Percentiles rank a stretch among this genome's conserved stretches.
Evolutionary conservation across 257 asterid genomes (phyloP).

Genomic region (Phtheirospermum japonicum): DNA sequence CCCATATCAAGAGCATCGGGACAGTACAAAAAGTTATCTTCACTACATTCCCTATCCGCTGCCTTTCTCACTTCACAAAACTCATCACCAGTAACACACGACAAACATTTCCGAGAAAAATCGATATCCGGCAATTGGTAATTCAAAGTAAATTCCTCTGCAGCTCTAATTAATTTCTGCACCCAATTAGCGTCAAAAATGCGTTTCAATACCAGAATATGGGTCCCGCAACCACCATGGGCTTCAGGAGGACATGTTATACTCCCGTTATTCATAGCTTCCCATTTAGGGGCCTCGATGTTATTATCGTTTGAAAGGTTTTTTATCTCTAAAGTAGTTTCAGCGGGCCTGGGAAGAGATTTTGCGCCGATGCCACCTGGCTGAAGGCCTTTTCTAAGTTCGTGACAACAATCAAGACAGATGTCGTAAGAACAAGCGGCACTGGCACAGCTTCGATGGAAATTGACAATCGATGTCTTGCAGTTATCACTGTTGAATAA

Average conservation of each 20-base stretch:
- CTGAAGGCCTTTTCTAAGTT: constrained; percentile 58
- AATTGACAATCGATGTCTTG: constrained; percentile 74
- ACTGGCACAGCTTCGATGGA: constrained; percentile 77
- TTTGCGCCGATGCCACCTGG: constrained; percentile 41
- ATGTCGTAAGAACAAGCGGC: constrained; percentile 57
- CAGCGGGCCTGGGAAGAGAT: constrained; percentile 23
- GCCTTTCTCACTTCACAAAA: constrained; percentile 47
- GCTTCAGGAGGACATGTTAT: constrained; percentile 76
- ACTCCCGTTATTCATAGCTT: constrained; percentile 44
- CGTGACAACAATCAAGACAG: constrained; percentile 70
- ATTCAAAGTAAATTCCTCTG: constrained; percentile 43
- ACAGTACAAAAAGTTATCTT: constrained; percentile 62
- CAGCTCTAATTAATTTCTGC: constrained; percentile 42
- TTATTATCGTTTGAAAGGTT: constrained; percentile 25
- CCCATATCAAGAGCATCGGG: constrained; percentile 53
- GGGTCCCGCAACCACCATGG: constrained; percentile 69
- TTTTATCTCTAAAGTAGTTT: constrained; percentile 24
- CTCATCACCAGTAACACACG: constrained; percentile 31
- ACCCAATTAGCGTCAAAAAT: constrained; percentile 54
- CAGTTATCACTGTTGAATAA: constrained; percentile 64
- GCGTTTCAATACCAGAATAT: constrained; percentile 50
- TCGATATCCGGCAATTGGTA: constrained; percentile 40
- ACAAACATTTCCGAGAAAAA: constrained; percentile 42
- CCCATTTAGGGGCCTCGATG: constrained; percentile 42
- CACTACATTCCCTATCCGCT: constrained; percentile 47